Base-by-base conservation (phyloP, 805 yeast species). In the Ogataea paraovalis region DNA sequence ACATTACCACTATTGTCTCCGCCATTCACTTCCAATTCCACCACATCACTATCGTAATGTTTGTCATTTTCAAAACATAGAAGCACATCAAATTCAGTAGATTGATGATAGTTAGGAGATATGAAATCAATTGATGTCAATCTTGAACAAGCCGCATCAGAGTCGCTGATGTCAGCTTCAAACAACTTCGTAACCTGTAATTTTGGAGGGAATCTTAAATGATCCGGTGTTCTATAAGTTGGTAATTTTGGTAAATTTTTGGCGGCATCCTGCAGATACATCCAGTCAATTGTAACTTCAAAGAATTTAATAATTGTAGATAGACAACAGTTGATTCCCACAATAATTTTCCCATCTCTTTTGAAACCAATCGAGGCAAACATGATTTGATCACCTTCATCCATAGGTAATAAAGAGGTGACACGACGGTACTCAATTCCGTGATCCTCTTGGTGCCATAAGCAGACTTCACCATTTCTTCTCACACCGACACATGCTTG, bases 401-500 rank as follows among this genome's bases (percentile, higher is more conserved):
- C 74, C 21, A 78, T 53, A 10, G 57, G 59, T 23, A 66, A 44
- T 9, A 38, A 44, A 2, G 59, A 41, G 3, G 68, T 48, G 2
- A 68, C 51, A 51, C 73, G 74, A 50, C 70, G 70, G 57, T 80
- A 83, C 49, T 82, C 87, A 19, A 80, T 72, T 41, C 79, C 76
- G 54, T 77, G 82, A 50, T 77, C 82, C 18, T 82, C 80, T 60
- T 83, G 92, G 58, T 77, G 83, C 70, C 82, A 81, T 25, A 84
- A 62, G 21, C 74, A 68, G 37, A 83, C 64, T 46, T 72, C 70
- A 1, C 94, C 96, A 53, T 80, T 78, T 46, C 75, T 71, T 39
- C 92, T 72, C 36, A 87, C 68, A 1, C 80, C 81, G 21, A 87
- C 65, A 56, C 89, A 80, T 2, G 91, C 94, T 48, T 85, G 85